A percentile compares a stretch with the other conserved stretches of the same genome.
These are phyloP conservation scores for Floccularia luteovirens DNA, from an alignment of 768 basidiomycete species.

Conservation along the genomic window DNA sequence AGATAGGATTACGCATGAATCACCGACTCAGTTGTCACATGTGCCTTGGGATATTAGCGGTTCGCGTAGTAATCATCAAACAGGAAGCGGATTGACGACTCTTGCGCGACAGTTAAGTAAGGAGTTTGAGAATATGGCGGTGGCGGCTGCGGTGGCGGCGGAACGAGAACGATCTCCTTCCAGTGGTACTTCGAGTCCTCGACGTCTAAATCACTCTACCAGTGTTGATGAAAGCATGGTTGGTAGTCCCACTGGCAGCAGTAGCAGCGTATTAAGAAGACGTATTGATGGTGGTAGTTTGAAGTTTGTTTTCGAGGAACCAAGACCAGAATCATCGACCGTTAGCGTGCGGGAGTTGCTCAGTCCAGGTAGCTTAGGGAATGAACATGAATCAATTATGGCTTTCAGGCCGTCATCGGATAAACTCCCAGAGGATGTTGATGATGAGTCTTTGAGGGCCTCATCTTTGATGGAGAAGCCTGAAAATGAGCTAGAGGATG, in stretches of 20 bases:
- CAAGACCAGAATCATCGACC: conserved; percentile 18
- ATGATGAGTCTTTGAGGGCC: conserved; percentile 34
- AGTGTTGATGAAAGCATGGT: too few relatives aligned
- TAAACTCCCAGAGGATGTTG: conserved; percentile 45
- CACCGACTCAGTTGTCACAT: conserved; percentile 8
- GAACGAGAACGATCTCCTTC: conserved; percentile 22
- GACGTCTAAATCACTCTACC: too few relatives aligned
- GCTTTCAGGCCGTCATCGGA: conserved; percentile 32
- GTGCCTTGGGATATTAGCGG: conserved; percentile 26
- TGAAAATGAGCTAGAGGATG: conserved; percentile 21
- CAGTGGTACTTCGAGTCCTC: conserved; percentile 1
- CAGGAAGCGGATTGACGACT: conserved; percentile 38
- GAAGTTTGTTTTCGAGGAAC: conserved; percentile 31
- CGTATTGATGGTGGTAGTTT: conserved; percentile 24
- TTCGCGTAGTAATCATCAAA: conserved; percentile 19
- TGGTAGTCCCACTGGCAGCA: conserved; percentile 5
- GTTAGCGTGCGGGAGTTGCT: too few relatives aligned
- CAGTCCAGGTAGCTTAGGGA: conserved; percentile 8
- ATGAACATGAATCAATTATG: conserved; percentile 16
- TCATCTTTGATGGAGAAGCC: conserved; percentile 31
- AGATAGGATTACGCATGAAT: conserved; percentile 1
- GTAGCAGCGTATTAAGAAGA: conserved; percentile 11
- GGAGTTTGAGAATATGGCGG: conserved; percentile 36
- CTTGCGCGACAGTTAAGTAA: conserved; percentile 43
- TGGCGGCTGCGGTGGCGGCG: conserved; percentile 17